Evolutionary conservation across 164 flowering plant species (phyloP).

Genomic region (grape (Vitis vinifera)): ASM3070453v1 NC_081814.1:7658001-7658500

Average conservation of each 20-base stretch:
- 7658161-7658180: background rate
- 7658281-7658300: background rate
- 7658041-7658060: conserved; percentile 49
- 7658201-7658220: background rate
- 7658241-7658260: background rate
- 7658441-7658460: conserved; percentile 80
- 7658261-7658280: background rate
- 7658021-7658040: conserved; percentile 52
- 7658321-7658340: background rate
- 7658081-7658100: conserved; percentile 48
- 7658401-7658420: conserved; percentile 86
- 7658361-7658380: no score
- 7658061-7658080: conserved; percentile 34
- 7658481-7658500: background rate
- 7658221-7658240: background rate
- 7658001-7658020: conserved; percentile 34
- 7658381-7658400: conserved; percentile 80
- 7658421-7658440: conserved; percentile 78
- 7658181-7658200: background rate
- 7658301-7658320: background rate
- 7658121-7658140: conserved; percentile 96
- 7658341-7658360: no score
- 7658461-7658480: conserved; percentile 22
- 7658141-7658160: conserved; percentile 18
- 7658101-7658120: conserved; percentile 97